Conservation (phyloP, 306 rosid genomes). For the Abrus pulchellus region DNA sequence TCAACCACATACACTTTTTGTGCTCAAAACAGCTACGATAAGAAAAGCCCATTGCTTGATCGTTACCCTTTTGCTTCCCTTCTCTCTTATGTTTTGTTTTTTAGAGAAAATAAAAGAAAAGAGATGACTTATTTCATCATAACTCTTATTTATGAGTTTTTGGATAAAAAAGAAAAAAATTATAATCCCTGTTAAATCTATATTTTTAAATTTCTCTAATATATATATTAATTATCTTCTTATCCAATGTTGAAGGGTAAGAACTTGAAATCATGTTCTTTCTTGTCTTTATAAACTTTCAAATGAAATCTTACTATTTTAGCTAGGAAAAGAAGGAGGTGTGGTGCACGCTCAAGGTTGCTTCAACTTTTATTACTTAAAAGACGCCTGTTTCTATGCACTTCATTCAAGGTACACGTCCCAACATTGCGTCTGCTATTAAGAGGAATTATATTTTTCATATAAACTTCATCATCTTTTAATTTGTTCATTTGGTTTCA, state of each 20-base stretch:
- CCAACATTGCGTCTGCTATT: not conserved
- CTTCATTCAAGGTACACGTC: constrained; percentile 38
- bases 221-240: no score
- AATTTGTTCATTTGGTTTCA: constrained; percentile 7
- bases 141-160: no score
- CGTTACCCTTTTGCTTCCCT: not conserved
- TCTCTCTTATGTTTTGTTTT: no score
- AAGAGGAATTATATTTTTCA: constrained; percentile 9
- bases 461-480: not conserved
- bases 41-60: constrained; percentile 27
- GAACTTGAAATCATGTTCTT: no score
- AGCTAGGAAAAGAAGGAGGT: no score
- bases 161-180: no score
- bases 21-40: not conserved
- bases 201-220: no score
- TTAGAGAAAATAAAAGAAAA: no score
- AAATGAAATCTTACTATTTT: not conserved
- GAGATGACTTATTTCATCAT: no score
- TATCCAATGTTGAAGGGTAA: no score
- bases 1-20: not conserved
- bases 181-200: no score
- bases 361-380: constrained; percentile 3
- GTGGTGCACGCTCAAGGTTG: not conserved
- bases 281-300: no score
- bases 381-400: constrained; percentile 14